phyloP scores from a whole-genome alignment of 176 grass and related monocot genomes.

The Coix lacrymajobi region DNA sequence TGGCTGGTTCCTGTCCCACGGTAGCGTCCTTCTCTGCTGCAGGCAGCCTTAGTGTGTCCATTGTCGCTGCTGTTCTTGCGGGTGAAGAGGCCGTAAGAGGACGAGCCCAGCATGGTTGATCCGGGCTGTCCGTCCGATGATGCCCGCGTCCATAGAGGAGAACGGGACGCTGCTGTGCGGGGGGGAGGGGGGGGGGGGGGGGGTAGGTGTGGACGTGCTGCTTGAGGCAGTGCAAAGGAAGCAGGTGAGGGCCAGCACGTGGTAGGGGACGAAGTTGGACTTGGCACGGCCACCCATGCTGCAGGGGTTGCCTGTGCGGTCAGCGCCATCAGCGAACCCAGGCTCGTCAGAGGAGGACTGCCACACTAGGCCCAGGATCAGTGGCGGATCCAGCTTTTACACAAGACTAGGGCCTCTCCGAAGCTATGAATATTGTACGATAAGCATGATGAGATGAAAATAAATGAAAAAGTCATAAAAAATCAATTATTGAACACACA shows the following conservation, averaged over 20 bases:
- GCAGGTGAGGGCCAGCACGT: constrained; percentile 72
- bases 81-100: neutral
- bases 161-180: neutral
- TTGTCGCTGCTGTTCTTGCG: neutral
- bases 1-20: neutral
- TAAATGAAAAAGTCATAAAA: too few relatives aligned
- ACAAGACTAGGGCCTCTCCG: too few relatives aligned
- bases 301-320: constrained; percentile 18
- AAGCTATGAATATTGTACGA: too few relatives aligned
- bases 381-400: too few relatives aligned
- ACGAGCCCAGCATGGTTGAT: constrained; percentile 58
- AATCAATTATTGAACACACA: too few relatives aligned
- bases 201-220: constrained; percentile 56
- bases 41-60: neutral
- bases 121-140: neutral
- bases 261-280: constrained; percentile 61
- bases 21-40: neutral
- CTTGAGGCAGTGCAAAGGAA: constrained; percentile 97
- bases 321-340: constrained; percentile 25
- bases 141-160: neutral
- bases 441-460: too few relatives aligned
- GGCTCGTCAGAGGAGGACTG: constrained; percentile 42
- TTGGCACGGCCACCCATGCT: constrained; percentile 34
- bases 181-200: neutral
- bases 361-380: constrained; percentile 23